A percentile compares a stretch with the other conserved stretches of the same genome.
Conservation (phyloP, 495 filamentous ascomycete species). For the Chaetomidium leptoderma region DNA sequence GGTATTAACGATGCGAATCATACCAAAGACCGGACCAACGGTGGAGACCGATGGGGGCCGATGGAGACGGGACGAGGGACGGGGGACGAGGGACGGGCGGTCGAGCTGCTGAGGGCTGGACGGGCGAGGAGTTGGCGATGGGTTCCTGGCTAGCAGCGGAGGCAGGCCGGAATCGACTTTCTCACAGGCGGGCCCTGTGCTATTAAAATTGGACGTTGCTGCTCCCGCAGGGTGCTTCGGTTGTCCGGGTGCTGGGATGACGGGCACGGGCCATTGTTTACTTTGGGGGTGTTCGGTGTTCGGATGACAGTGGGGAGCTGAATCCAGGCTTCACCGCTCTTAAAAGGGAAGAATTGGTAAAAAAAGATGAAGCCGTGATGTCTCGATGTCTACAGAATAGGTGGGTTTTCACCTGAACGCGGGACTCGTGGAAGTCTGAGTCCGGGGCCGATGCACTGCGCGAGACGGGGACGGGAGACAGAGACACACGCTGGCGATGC, state of each 20-base stretch:
- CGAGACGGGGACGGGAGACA: not conserved
- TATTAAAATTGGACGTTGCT: constrained; percentile 12
- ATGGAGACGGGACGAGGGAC: not conserved
- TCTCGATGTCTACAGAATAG: too few relatives aligned
- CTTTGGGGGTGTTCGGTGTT: constrained; percentile 11
- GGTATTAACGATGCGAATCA: not conserved
- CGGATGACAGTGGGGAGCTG: constrained; percentile 7
- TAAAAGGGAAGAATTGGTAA: too few relatives aligned
- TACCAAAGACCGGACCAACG: not conserved
- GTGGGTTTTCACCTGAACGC: not conserved
- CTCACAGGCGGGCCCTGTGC: constrained; percentile 4
- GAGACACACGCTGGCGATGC: not conserved
- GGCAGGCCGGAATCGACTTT: not conserved
- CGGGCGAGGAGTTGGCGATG: constrained; percentile 1
- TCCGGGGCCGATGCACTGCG: too few relatives aligned
- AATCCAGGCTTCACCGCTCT: constrained; percentile 1
- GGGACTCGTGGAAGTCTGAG: too few relatives aligned
- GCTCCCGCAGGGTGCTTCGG: constrained; percentile 13
- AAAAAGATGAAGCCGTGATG: too few relatives aligned
- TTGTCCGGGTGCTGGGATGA: constrained; percentile 29
- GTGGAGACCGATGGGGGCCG: constrained; percentile 4
- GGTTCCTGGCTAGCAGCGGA: constrained; percentile 3
- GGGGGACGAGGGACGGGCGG: not conserved
- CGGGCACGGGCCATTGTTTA: constrained; percentile 37
- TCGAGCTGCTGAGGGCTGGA: not conserved